phyloP scores from a whole-genome alignment of 148 eudicot genomes.

The Polygonum maritimum region DNA sequence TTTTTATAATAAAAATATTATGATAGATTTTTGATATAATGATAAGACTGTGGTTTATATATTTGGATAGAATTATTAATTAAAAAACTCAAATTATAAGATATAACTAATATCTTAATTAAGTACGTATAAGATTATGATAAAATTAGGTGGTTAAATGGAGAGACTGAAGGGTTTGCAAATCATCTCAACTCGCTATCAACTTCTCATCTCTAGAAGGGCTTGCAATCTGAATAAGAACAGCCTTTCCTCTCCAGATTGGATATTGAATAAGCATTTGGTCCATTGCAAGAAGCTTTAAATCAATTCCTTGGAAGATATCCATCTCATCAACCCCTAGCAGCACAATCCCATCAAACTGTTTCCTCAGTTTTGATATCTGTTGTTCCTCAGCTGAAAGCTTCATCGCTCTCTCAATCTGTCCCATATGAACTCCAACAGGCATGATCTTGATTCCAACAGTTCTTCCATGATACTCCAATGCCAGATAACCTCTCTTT shows the following conservation, averaged over 20 bases:
- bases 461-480: constrained; percentile 41
- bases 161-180: no score
- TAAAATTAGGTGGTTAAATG: no score
- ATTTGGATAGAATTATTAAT: no score
- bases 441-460: constrained; percentile 44
- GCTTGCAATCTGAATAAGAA: constrained; percentile 28
- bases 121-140: no score
- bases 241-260: constrained; percentile 30
- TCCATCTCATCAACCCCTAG: constrained; percentile 36
- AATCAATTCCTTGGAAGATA: constrained; percentile 31
- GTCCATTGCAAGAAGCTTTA: constrained; percentile 36
- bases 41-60: no score
- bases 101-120: no score
- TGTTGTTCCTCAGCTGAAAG: constrained; percentile 21
- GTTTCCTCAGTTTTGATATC: constrained; percentile 20
- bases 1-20: no score
- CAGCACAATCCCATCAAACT: constrained; percentile 27
- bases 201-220: no score
- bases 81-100: no score
- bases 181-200: no score
- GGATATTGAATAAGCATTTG: constrained; percentile 25
- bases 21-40: no score
- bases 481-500: constrained; percentile 33
- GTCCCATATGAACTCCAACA: constrained; percentile 33
- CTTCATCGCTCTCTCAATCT: constrained; percentile 23